These are phyloP conservation scores for Thielaviopsis punctulata DNA, from an alignment of 2,329 filamentous ascomycete species.

Conservation along the genomic window DNA sequence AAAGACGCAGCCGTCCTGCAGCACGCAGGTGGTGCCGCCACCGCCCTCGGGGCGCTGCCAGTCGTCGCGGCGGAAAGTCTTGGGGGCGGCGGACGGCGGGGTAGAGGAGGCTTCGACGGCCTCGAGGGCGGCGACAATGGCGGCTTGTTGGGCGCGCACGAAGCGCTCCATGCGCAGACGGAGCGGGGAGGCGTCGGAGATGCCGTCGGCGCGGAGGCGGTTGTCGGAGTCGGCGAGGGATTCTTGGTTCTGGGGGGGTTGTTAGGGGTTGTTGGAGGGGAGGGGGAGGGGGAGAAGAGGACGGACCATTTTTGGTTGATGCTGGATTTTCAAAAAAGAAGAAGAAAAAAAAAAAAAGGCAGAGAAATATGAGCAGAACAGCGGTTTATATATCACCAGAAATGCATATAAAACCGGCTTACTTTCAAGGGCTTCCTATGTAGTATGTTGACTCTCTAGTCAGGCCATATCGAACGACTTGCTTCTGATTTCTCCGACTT, in stretches of 20 bases:
- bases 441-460: too few species aligned
- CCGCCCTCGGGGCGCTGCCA: conserved; percentile 82
- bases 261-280: background rate
- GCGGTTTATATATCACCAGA: too few species aligned
- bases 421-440: too few species aligned
- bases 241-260: background rate
- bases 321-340: background rate
- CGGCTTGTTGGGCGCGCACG: conserved; percentile 80
- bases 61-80: conserved; percentile 63
- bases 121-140: conserved; percentile 71
- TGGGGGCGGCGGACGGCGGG: conserved; percentile 15
- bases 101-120: conserved; percentile 40
- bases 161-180: conserved; percentile 93
- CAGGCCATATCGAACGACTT: too few species aligned
- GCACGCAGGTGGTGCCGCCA: conserved; percentile 82
- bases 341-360: too few species aligned
- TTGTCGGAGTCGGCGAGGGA: conserved; percentile 49
- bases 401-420: too few species aligned
- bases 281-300: too few species aligned
- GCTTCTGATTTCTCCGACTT: too few species aligned
- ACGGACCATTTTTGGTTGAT: too few species aligned
- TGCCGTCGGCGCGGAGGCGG: conserved; percentile 46
- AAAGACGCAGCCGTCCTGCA: conserved; percentile 93
- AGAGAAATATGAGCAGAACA: too few species aligned
- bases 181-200: conserved; percentile 75